Conservation (phyloP, 2,329 filamentous ascomycete genomes). For the Penicillium sp. region DNA sequence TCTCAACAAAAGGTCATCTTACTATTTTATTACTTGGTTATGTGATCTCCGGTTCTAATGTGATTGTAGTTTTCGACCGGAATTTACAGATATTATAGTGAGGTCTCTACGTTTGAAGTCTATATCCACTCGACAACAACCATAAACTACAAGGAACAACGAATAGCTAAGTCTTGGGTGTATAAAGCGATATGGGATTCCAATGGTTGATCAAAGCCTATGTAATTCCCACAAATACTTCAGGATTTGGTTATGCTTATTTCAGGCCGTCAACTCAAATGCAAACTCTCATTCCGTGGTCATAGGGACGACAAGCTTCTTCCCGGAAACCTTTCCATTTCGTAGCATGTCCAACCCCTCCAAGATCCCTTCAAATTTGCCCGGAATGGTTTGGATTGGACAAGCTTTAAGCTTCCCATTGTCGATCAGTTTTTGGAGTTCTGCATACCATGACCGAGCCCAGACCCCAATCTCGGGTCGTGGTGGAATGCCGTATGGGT, state of each 20-base stretch:
- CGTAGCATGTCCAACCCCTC: conserved; percentile 18
- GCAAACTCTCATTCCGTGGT: not conserved
- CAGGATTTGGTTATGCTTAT: not conserved
- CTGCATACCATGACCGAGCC: conserved; percentile 22
- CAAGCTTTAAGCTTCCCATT: conserved; percentile 15
- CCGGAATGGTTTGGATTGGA: conserved; percentile 14
- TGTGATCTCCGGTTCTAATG: not conserved
- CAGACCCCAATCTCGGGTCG: conserved; percentile 22
- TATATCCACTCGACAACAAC: not conserved
- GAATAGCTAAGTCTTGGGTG: not conserved
- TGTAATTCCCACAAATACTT: not conserved
- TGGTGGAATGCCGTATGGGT: conserved; percentile 22
- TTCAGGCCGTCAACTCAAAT: not conserved
- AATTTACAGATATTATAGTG: not conserved
- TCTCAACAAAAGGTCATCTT: not conserved
- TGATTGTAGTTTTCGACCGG: too few species aligned
- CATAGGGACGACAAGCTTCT: conserved; percentile 21
- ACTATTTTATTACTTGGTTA: not conserved
- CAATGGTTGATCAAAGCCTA: not conserved
- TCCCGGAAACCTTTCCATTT: conserved; percentile 22
- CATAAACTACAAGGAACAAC: not conserved
- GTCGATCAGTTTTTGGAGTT: conserved; percentile 14
- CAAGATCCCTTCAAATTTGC: conserved; percentile 20
- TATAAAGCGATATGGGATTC: not conserved
- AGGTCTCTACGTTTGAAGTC: not conserved